phyloP scores from a whole-genome alignment of 2,329 filamentous ascomycete genomes.

The Phyllosticta citribraziliensis region DNA sequence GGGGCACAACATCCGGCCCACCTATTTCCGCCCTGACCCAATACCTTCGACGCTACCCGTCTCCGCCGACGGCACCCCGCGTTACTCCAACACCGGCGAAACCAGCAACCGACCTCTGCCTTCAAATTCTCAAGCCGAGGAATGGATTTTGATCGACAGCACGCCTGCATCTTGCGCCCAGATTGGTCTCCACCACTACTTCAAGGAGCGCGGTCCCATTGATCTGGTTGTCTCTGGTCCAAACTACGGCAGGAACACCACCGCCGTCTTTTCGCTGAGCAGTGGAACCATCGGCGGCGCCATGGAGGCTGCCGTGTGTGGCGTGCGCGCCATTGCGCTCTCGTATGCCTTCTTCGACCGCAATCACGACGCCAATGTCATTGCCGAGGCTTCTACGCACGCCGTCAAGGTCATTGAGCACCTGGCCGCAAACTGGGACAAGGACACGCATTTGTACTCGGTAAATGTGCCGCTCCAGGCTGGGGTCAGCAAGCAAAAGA shows the following conservation, averaged over 20 bases:
- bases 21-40: conserved; percentile 66
- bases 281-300: conserved; percentile 42
- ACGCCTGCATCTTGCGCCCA: conserved; percentile 42
- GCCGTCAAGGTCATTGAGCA: conserved; percentile 70
- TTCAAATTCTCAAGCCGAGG: conserved; percentile 24
- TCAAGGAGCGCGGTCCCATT: conserved; percentile 32
- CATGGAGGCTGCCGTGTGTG: conserved; percentile 40
- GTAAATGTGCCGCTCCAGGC: conserved; percentile 84
- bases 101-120: conserved; percentile 25
- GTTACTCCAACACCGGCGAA: conserved; percentile 28
- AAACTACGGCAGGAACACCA: conserved; percentile 42
- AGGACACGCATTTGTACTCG: conserved; percentile 70
- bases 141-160: conserved; percentile 42
- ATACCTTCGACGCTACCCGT: conserved; percentile 22
- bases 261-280: conserved; percentile 39
- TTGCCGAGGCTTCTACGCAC: conserved; percentile 65
- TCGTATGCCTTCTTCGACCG: conserved; percentile 83
- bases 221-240: conserved; percentile 41
- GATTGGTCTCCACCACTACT: conserved; percentile 39
- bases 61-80: conserved; percentile 18
- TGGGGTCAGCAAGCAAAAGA: conserved; percentile 59
- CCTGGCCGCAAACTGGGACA: conserved; percentile 62
- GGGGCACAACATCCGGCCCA: conserved; percentile 72
- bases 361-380: conserved; percentile 73
- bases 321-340: conserved; percentile 59